phyloP scores from a whole-genome alignment of 2,329 filamentous ascomycete species.

The Ophiostoma montium region DNA sequence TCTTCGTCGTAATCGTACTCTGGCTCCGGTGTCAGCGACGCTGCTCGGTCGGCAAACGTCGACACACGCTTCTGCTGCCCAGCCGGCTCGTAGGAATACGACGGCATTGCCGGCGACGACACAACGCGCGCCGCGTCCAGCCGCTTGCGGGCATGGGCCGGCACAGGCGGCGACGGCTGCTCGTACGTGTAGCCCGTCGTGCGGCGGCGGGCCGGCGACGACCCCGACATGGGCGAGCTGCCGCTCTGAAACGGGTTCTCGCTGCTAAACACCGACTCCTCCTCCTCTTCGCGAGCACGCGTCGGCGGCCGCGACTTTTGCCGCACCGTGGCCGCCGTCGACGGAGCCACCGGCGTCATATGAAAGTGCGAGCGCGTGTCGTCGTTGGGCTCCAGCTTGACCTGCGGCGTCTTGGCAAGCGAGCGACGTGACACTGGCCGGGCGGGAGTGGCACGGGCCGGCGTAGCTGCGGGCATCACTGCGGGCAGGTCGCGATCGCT shows the following conservation, averaged over 20 bases:
- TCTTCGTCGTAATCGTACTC: neutral
- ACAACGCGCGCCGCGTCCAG: slow-evolving; percentile 1
- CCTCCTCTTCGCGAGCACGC: slow-evolving; percentile 13
- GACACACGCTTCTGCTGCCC: slow-evolving; percentile 2
- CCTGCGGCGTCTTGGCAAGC: slow-evolving; percentile 37
- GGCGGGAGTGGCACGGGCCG: slow-evolving; percentile 29
- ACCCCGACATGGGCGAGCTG: slow-evolving; percentile 46
- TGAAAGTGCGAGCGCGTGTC: slow-evolving; percentile 25
- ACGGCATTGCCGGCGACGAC: slow-evolving; percentile 3
- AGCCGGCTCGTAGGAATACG: slow-evolving; percentile 2
- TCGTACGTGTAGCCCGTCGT: slow-evolving; percentile 3
- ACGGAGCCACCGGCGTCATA: slow-evolving; percentile 6
- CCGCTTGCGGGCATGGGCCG: slow-evolving; percentile 1
- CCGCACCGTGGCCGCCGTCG: slow-evolving; percentile 31
- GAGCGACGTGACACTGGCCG: slow-evolving; percentile 31
- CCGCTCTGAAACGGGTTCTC: slow-evolving; percentile 93
- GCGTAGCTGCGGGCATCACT: neutral
- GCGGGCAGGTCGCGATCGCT: slow-evolving; percentile 33
- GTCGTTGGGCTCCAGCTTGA: slow-evolving; percentile 41
- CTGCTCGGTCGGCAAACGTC: slow-evolving; percentile 1
- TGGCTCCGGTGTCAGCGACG: neutral
- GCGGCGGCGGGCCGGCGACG: slow-evolving; percentile 7
- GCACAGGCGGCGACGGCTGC: neutral
- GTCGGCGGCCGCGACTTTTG: slow-evolving; percentile 24
- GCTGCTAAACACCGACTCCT: slow-evolving; percentile 61